phyloP scores from a whole-genome alignment of 768 basidiomycete genomes.

The Amylocystis lapponica region DNA sequence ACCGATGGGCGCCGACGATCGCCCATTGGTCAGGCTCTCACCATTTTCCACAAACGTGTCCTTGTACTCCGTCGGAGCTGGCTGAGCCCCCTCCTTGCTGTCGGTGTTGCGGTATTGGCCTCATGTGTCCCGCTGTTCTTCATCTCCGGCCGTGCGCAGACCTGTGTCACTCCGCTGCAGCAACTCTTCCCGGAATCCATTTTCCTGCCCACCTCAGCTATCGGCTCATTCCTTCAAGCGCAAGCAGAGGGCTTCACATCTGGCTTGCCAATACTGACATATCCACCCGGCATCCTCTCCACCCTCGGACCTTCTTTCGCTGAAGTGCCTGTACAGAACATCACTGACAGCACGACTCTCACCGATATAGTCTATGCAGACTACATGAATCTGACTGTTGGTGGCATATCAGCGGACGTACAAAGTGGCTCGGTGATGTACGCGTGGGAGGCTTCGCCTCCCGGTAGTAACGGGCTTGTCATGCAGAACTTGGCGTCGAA shows the following conservation, averaged over 20 bases:
- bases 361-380: conserved; percentile 43
- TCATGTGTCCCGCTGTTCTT: conserved; percentile 65
- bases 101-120: conserved; percentile 46
- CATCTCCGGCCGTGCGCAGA: conserved; percentile 43
- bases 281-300: conserved; percentile 47
- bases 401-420: conserved; percentile 61
- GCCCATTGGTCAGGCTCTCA: conserved; percentile 59
- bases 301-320: conserved; percentile 39
- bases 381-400: conserved; percentile 51
- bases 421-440: conserved; percentile 46
- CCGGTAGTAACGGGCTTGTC: conserved; percentile 50
- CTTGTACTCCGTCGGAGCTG: conserved; percentile 63
- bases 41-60: conserved; percentile 67
- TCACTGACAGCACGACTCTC: conserved; percentile 58
- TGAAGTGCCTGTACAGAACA: conserved; percentile 31
- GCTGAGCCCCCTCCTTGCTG: conserved; percentile 55
- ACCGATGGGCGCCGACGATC: conserved; percentile 48
- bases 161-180: too few species aligned
- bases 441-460: conserved; percentile 67
- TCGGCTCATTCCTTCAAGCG: too few species aligned
- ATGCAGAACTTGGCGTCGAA: conserved; percentile 69
- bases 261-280: conserved; percentile 36
- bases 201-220: too few species aligned
- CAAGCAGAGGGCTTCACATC: conserved; percentile 25
- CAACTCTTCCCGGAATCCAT: too few species aligned